Conservation (phyloP, 305 asterid genomes). For the Fraxinus sp. region DNA sequence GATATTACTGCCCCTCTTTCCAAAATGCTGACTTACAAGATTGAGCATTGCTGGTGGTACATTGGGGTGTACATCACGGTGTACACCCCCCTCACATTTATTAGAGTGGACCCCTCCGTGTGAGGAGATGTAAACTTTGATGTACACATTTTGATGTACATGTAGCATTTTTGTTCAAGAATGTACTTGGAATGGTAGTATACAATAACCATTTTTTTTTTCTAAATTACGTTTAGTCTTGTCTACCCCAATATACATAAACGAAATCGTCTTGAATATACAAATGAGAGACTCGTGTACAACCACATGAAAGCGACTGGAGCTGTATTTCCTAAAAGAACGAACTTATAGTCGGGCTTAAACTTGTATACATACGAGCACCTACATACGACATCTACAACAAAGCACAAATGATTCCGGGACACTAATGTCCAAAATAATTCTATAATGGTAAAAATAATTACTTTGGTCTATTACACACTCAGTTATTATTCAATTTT, state of each 20-base stretch:
- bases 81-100: too few relatives aligned
- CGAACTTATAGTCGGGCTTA: not conserved
- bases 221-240: not conserved
- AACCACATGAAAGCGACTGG: not conserved
- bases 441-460: not conserved
- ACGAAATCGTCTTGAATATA: not conserved
- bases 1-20: not conserved
- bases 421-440: slow-evolving; percentile 10
- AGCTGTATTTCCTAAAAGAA: not conserved
- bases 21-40: not conserved
- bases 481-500: not conserved
- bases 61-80: too few relatives aligned
- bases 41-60: too few relatives aligned
- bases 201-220: not conserved
- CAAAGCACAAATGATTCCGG: not conserved
- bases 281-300: not conserved
- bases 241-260: not conserved
- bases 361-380: not conserved
- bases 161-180: not conserved
- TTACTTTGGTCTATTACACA: slow-evolving; percentile 6
- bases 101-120: too few relatives aligned
- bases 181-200: not conserved
- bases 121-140: too few relatives aligned
- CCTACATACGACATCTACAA: not conserved
- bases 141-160: too few relatives aligned